phyloP scores from a whole-genome alignment of 1,284 basidiomycete genomes.

The Rhodotorula glutinis region DNA sequence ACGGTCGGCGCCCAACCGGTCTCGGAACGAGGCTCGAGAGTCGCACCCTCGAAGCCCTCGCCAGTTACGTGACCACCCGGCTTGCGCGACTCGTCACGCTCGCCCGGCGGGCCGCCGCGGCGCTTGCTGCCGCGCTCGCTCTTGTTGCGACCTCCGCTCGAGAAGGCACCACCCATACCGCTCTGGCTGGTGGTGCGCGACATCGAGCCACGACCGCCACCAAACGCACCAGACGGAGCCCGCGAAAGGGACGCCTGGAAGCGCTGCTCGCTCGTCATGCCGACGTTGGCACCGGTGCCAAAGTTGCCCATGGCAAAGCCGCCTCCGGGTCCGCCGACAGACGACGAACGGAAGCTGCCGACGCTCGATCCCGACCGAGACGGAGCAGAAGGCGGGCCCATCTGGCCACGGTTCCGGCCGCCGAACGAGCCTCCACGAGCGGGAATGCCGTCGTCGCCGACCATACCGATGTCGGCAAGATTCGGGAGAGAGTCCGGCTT shows the following conservation, averaged over 20 bases:
- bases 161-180: constrained; percentile 51
- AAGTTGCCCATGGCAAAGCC: constrained; percentile 73
- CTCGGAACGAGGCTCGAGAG: constrained; percentile 53
- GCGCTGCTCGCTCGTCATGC: constrained; percentile 67
- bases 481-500: constrained; percentile 86
- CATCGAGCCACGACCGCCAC: constrained; percentile 57
- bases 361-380: constrained; percentile 55
- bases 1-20: constrained; percentile 71
- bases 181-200: constrained; percentile 73
- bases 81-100: constrained; percentile 35
- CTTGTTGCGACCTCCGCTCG: constrained; percentile 54
- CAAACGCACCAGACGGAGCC: constrained; percentile 42
- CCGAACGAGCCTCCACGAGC: constrained; percentile 39
- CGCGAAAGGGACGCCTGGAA: constrained; percentile 55
- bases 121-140: constrained; percentile 61
- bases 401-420: constrained; percentile 46
- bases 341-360: constrained; percentile 61
- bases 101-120: constrained; percentile 49
- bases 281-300: constrained; percentile 50
- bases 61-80: constrained; percentile 54
- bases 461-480: constrained; percentile 79
- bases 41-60: constrained; percentile 49
- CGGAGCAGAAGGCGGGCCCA: constrained; percentile 56
- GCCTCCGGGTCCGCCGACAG: constrained; percentile 48
- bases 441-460: constrained; percentile 61